Percentiles rank a stretch among this genome's conserved stretches.
Evolutionary conservation across 1,284 basidiomycete species (phyloP).

Genomic region (Cutaneotrichosporon curvatum): DNA sequence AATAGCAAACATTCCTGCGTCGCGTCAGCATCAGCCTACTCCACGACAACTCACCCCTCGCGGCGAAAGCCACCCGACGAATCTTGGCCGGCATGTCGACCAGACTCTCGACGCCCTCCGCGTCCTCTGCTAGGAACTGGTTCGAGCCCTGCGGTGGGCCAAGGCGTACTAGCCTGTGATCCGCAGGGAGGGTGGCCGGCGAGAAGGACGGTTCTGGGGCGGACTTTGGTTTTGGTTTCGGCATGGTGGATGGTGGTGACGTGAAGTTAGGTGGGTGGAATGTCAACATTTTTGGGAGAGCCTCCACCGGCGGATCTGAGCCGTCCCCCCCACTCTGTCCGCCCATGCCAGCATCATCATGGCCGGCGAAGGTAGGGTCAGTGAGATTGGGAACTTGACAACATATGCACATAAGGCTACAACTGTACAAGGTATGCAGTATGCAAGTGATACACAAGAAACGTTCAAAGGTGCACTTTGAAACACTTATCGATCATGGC

Average conservation of each 20-base stretch:
- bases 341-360: too few relatives aligned
- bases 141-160: slow-evolving; percentile 33
- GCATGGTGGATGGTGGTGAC: neutral
- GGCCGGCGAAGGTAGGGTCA: too few relatives aligned
- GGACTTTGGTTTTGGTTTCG: slow-evolving; percentile 1
- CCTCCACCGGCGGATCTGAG: too few relatives aligned
- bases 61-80: slow-evolving; percentile 25
- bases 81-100: slow-evolving; percentile 32
- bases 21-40: neutral
- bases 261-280: neutral
- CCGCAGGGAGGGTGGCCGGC: slow-evolving; percentile 24
- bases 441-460: too few relatives aligned
- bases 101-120: slow-evolving; percentile 25
- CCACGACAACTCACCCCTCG: slow-evolving; percentile 23
- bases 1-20: slow-evolving; percentile 35
- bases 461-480: too few relatives aligned
- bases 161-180: slow-evolving; percentile 29
- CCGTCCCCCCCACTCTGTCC: too few relatives aligned
- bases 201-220: slow-evolving; percentile 9
- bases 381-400: too few relatives aligned
- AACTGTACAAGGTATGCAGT: too few relatives aligned
- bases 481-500: too few relatives aligned
- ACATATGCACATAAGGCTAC: too few relatives aligned
- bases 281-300: too few relatives aligned
- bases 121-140: slow-evolving; percentile 24